Evolutionary conservation across 306 rosid genomes (phyloP).

Genomic region (Parietaria judaica): DNA sequence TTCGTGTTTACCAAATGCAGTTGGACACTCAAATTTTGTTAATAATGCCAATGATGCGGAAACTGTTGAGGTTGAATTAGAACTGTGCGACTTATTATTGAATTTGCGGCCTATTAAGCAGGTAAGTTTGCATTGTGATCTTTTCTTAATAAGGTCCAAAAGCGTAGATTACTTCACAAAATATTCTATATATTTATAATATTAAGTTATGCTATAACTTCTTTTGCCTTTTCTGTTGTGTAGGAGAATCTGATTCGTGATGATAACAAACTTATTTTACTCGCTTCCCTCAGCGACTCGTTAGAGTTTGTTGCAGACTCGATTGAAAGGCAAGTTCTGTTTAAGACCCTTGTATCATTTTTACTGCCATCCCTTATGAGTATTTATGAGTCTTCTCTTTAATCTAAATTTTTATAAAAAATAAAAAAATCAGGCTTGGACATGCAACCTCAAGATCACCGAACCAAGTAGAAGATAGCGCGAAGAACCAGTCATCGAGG

Average conservation of each 20-base stretch:
- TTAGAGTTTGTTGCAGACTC: slow-evolving; percentile 95
- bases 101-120: slow-evolving; percentile 86
- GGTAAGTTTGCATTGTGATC: slow-evolving; percentile 38
- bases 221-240: slow-evolving; percentile 15
- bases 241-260: slow-evolving; percentile 97
- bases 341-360: background rate
- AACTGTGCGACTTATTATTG: slow-evolving; percentile 60
- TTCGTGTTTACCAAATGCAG: slow-evolving; percentile 57
- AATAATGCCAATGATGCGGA: slow-evolving; percentile 60
- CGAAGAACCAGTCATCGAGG: slow-evolving; percentile 39
- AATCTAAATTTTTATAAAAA: too few species aligned
- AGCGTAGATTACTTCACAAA: background rate
- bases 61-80: slow-evolving; percentile 64
- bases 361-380: background rate
- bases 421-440: slow-evolving; percentile 49
- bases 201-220: slow-evolving; percentile 11
- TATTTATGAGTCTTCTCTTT: too few species aligned
- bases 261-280: slow-evolving; percentile 87
- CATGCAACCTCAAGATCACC: slow-evolving; percentile 46
- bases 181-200: background rate
- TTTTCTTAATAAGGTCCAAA: background rate
- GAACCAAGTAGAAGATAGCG: slow-evolving; percentile 45
- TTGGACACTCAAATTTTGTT: slow-evolving; percentile 41
- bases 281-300: slow-evolving; percentile 97
- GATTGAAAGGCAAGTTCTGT: slow-evolving; percentile 72